Base-by-base conservation (phyloP, 164 flowering plant species). In the Kalanchoe fedtschenkoi region DNA sequence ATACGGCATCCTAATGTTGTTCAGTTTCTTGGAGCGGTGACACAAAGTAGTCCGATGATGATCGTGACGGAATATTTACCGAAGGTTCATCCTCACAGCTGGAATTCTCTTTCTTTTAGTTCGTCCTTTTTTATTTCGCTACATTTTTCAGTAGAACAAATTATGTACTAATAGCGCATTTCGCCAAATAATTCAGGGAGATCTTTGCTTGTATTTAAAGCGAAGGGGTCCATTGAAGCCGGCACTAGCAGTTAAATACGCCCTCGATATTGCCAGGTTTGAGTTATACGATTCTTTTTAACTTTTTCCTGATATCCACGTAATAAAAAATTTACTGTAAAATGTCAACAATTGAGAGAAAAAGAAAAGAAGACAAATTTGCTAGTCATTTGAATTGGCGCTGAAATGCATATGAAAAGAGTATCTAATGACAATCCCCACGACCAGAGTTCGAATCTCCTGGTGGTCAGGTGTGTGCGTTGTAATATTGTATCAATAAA, bases 1-100 rank as follows among this genome's bases (percentile, higher is more conserved):
- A 58, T 84, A 64, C 75, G 96, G 9, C 96, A 88, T 83, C 96
- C 96, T 51, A 88, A 88, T 75, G 91, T 86, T 6, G 91, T 88
- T 60, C 96, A 88, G 69, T 88, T 88, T 79, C 74, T 88, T 68
- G 91, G 91, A 56, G 96, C 96, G 66, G 96, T 88, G 28, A 88
- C 91, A 58, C 96, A 88, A 66, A 86, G 83, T 66, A 78, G 78
- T 72, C 96, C 91, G 46, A 82, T 87, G 90, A 87, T 85, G 88
- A 87, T 85, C 71, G 87, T 87, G 39, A 89, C 89, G 39, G 88
- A 83, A 71, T 85, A 82, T 76, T 62, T 87, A 60, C 86, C 88
- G 5, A 82, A 86, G 89, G 91, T 86, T 26, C 61, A 62, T 35
- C 32, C 5, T 16, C 44, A 41, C 16, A 13, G 44, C 14, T 41